phyloP scores from a whole-genome alignment of 257 asterid genomes.

The Gentiana dahurica region DNA sequence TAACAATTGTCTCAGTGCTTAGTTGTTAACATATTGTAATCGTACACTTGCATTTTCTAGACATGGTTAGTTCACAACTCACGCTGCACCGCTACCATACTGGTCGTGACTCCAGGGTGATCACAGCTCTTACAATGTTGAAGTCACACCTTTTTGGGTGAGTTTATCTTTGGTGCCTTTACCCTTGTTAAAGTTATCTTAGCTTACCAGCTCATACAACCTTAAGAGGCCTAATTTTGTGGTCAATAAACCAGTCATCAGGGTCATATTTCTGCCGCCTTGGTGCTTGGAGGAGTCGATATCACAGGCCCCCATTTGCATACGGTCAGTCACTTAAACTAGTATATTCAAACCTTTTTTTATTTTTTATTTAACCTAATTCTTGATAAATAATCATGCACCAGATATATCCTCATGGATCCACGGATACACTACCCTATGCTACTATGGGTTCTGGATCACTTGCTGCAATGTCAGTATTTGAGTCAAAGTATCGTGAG shows the following conservation, averaged over 20 bases:
- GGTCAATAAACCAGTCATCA: slow-evolving; percentile 49
- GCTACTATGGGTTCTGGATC: slow-evolving; percentile 99
- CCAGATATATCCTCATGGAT: slow-evolving; percentile 97
- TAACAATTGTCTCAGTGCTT: neutral
- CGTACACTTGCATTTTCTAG: slow-evolving; percentile 23
- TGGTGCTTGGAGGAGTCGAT: slow-evolving; percentile 97
- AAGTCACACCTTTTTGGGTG: slow-evolving; percentile 88
- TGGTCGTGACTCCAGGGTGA: slow-evolving; percentile 92
- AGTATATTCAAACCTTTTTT: neutral
- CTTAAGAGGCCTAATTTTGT: slow-evolving; percentile 10
- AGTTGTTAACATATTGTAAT: slow-evolving; percentile 1
- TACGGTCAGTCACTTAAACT: slow-evolving; percentile 48
- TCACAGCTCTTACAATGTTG: slow-evolving; percentile 74
- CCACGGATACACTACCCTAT: slow-evolving; percentile 90
- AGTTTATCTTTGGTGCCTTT: slow-evolving; percentile 10
- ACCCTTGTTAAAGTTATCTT: slow-evolving; percentile 3
- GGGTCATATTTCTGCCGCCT: slow-evolving; percentile 86
- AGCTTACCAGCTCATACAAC: slow-evolving; percentile 7
- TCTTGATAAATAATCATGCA: slow-evolving; percentile 10
- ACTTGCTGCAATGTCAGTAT: slow-evolving; percentile 93
- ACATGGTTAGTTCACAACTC: slow-evolving; percentile 94
- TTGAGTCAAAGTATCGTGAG: slow-evolving; percentile 80
- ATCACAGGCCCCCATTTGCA: slow-evolving; percentile 89
- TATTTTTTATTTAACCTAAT: slow-evolving; percentile 2
- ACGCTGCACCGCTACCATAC: slow-evolving; percentile 81